Conservation (phyloP, 164 flowering plant species). For the Saururus chinensis region DNA sequence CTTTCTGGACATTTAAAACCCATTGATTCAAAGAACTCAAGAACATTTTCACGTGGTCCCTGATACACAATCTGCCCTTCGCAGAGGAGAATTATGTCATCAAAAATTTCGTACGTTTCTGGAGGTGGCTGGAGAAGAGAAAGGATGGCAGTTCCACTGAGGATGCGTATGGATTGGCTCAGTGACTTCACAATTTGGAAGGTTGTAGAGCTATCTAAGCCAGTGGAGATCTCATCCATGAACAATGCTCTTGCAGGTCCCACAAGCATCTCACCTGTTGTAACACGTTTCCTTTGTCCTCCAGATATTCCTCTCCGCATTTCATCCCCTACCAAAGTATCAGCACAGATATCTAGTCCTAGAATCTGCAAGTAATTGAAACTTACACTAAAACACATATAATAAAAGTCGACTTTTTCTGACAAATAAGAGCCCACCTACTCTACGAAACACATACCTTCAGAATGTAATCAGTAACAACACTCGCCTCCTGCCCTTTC, state of each 20-base stretch:
- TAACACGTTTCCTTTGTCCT: slow-evolving; percentile 47
- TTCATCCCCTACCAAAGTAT: slow-evolving; percentile 43
- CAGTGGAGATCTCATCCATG: slow-evolving; percentile 60
- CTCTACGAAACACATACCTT: slow-evolving; percentile 27
- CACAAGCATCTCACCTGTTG: slow-evolving; percentile 54
- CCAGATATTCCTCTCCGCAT: slow-evolving; percentile 64
- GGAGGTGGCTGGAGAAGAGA: slow-evolving; percentile 59
- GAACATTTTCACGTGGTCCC: slow-evolving; percentile 43
- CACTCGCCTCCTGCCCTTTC: slow-evolving; percentile 53
- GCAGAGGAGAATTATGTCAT: slow-evolving; percentile 44
- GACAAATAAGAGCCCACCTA: no score
- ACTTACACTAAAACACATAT: background rate
- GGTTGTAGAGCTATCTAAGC: slow-evolving; percentile 46
- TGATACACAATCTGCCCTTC: slow-evolving; percentile 48
- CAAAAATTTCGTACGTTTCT: slow-evolving; percentile 43
- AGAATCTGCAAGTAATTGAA: slow-evolving; percentile 27
- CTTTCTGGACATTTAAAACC: slow-evolving; percentile 53
- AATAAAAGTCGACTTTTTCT: no score
- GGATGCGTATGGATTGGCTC: slow-evolving; percentile 31
- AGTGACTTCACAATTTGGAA: slow-evolving; percentile 40
- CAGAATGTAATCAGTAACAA: slow-evolving; percentile 60
- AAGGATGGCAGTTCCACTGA: slow-evolving; percentile 28
- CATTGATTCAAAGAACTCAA: slow-evolving; percentile 41
- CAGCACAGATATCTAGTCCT: slow-evolving; percentile 44
- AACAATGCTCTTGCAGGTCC: slow-evolving; percentile 43